Evolutionary conservation across 2,329 filamentous ascomycete species (phyloP), one percentile per base, ranked within the genome.

Genomic region (Ascochyta koolunga): DNA sequence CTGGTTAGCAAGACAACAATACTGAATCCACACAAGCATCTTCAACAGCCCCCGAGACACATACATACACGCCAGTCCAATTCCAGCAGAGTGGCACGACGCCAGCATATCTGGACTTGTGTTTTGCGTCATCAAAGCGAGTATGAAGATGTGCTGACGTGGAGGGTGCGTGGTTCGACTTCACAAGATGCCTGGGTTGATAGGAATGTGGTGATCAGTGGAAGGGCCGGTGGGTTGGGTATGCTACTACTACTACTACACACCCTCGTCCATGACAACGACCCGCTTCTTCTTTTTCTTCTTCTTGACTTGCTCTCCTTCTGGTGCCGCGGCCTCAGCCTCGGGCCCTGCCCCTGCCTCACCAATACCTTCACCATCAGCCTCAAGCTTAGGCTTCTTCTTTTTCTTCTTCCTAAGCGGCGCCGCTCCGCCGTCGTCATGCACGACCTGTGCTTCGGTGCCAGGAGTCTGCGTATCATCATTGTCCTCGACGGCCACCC

Each of bases 401-500:
- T 77, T 79, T 62, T 77, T 78, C 68, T 75, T 76, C 62, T 75
- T 78, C 52, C 63, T 69, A 24, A 47, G 18, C 41, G 53, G 47
- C 11, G 54, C 42, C 18, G 50, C 43, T 37, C 59, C 54, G 33
- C 56, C 54, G 43, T 66, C 38, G 24, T 63, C 45, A 15, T 59
- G 18, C 33, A 55, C 63, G 2, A 32, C 56, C 13, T 24, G 52
- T 21, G 21, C 59, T 36, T 55, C 66, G 22, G 33, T 62, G 11
- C 50, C 60, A 79, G 31, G 10, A 13, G 16, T n/a, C 25, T 81
- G 74, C 80, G 83, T 66, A 74, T 77, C 58, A 64, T 76, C 77
- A 76, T 85, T 16, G 88, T 83, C 27, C 87, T 81, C 7, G 80
- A 87, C n/a, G 74, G 59, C 65, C 60, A 56, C 70, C 52, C 64